Percentiles rank a stretch among this genome's conserved stretches.
phyloP scores from a whole-genome alignment of 2,329 filamentous ascomycete species.

The Thermothelomyces thermophilus region DNA sequence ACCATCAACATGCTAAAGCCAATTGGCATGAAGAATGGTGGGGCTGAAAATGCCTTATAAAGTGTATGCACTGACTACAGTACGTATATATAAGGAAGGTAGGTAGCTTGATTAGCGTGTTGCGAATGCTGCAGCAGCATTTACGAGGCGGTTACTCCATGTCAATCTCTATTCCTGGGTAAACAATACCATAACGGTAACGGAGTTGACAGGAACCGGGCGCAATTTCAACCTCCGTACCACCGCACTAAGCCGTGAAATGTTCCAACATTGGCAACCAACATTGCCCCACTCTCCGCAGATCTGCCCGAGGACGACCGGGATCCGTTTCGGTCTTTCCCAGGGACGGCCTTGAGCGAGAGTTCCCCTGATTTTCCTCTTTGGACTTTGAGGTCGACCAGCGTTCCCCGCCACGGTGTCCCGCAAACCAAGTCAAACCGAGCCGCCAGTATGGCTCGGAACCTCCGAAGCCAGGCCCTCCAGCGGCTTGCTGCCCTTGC shows the following conservation, averaged over 20 bases:
- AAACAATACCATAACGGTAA: too few species aligned
- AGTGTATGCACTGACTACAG: too few species aligned
- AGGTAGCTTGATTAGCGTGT: too few species aligned
- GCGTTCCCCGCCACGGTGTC: too few species aligned
- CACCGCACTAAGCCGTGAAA: not conserved
- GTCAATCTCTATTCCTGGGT: too few species aligned
- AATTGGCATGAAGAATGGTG: not conserved
- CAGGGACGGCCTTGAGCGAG: not conserved
- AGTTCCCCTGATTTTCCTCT: too few species aligned
- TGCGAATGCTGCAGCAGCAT: too few species aligned
- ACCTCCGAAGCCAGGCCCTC: constrained; percentile 56
- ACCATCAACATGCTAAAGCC: not conserved
- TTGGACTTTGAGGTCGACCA: not conserved
- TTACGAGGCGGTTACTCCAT: too few species aligned
- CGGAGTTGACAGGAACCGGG: too few species aligned
- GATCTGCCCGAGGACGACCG: not conserved
- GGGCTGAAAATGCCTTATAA: too few species aligned
- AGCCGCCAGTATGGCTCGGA: constrained; percentile 39
- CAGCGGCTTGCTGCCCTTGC: constrained; percentile 60
- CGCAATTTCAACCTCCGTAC: too few species aligned
- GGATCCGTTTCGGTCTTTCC: not conserved
- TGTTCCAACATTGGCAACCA: constrained; percentile 3
- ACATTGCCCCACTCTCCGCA: not conserved
- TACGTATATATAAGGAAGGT: too few species aligned
- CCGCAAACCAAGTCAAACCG: not conserved